Conservation (phyloP, 257 asterid species). For the Ilex asprella region DNA sequence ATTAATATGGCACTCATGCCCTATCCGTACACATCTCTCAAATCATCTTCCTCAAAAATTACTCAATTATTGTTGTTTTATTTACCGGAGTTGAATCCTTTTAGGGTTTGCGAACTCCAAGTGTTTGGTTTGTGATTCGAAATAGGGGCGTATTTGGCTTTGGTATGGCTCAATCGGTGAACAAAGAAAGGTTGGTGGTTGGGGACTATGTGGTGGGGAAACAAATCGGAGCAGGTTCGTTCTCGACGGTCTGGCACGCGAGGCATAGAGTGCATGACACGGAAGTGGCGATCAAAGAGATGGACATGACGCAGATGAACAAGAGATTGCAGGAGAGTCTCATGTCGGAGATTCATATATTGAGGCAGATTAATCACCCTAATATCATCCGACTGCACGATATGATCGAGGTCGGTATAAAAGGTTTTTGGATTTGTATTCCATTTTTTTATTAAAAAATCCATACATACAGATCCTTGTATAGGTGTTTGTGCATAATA, state of each 20-base stretch:
- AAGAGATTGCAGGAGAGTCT: conserved; percentile 69
- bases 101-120: too few species aligned
- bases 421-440: too few species aligned
- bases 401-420: conserved; percentile 75
- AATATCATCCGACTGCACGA: conserved; percentile 89
- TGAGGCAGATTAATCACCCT: conserved; percentile 78
- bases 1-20: too few species aligned
- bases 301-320: conserved; percentile 49
- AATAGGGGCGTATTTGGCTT: too few species aligned
- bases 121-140: too few species aligned
- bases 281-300: conserved; percentile 90
- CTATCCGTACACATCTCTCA: too few species aligned
- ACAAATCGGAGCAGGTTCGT: conserved; percentile 79
- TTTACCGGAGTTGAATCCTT: too few species aligned
- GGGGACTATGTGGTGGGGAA: conserved; percentile 79
- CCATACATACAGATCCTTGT: too few species aligned
- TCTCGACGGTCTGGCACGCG: conserved; percentile 95
- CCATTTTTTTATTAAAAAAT: too few species aligned
- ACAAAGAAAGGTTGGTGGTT: conserved; percentile 40
- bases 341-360: conserved; percentile 79
- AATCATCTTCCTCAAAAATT: too few species aligned
- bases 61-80: too few species aligned
- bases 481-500: too few species aligned
- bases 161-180: conserved; percentile 52
- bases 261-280: conserved; percentile 75